These are phyloP conservation scores for Claviceps maximensis DNA, from an alignment of 2,329 filamentous ascomycete species.

Conservation along the genomic window DNA sequence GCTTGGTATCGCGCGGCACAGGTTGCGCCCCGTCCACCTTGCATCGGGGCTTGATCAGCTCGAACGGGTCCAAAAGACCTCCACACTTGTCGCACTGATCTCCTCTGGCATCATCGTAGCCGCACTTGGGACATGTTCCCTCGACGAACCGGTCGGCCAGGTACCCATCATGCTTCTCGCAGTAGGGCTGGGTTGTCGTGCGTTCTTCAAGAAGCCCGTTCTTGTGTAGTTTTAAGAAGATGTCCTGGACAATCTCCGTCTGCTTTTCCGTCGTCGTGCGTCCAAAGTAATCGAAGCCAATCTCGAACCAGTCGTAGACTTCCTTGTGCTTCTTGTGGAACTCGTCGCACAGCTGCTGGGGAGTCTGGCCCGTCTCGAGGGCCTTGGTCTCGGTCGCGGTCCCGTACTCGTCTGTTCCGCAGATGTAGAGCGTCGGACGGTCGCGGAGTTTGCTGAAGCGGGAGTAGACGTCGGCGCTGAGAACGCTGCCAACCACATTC, in stretches of 20 bases:
- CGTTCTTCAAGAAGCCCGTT: slow-evolving; percentile 83
- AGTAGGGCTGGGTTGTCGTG: slow-evolving; percentile 81
- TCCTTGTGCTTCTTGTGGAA: slow-evolving; percentile 83
- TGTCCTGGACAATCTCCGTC: slow-evolving; percentile 83
- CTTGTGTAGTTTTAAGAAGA: slow-evolving; percentile 76
- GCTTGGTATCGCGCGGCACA: slow-evolving; percentile 70
- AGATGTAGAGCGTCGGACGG: slow-evolving; percentile 70
- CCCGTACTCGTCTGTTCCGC: slow-evolving; percentile 80
- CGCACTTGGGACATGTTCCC: slow-evolving; percentile 63
- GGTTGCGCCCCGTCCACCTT: slow-evolving; percentile 81
- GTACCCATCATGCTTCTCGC: slow-evolving; percentile 63
- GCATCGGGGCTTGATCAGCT: slow-evolving; percentile 75
- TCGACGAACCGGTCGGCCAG: slow-evolving; percentile 80
- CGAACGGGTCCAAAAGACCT: slow-evolving; percentile 55
- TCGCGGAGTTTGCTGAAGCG: slow-evolving; percentile 71
- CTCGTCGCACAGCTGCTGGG: slow-evolving; percentile 77
- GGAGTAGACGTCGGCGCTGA: slow-evolving; percentile 79
- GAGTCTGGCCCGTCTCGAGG: slow-evolving; percentile 71
- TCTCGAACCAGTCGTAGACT: slow-evolving; percentile 93
- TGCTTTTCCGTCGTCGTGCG: slow-evolving; percentile 81
- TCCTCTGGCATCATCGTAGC: slow-evolving; percentile 56
- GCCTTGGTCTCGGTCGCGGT: slow-evolving; percentile 95
- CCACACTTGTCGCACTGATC: slow-evolving; percentile 69
- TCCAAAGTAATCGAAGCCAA: slow-evolving; percentile 89
- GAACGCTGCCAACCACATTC: slow-evolving; percentile 76